Conservation (phyloP, 768 basidiomycete species). For the Dioszegia hungarica region DNA sequence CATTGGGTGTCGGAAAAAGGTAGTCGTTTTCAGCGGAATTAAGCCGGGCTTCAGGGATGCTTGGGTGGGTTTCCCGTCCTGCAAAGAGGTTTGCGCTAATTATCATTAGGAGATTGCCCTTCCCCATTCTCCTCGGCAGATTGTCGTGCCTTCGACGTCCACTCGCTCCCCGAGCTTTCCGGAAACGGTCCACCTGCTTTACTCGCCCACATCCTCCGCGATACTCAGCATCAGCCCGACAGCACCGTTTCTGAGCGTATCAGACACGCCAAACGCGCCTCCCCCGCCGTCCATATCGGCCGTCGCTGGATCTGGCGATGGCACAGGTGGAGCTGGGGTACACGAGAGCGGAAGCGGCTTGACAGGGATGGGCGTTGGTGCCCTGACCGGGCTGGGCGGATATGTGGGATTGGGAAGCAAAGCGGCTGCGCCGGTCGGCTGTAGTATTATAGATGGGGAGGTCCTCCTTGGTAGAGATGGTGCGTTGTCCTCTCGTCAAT, state of each 20-base stretch:
- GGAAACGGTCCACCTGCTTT: constrained; percentile 68
- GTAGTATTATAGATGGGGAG: constrained; percentile 34
- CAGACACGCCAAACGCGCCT: constrained; percentile 27
- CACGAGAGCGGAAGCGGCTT: not conserved
- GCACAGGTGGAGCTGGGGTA: not conserved
- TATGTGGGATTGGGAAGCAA: constrained; percentile 45
- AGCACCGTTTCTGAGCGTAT: constrained; percentile 21
- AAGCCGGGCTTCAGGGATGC: constrained; percentile 61
- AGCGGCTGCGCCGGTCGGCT: constrained; percentile 33
- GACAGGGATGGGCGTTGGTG: constrained; percentile 30
- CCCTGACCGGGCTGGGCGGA: constrained; percentile 45
- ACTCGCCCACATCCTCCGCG: constrained; percentile 34
- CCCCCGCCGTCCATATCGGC: constrained; percentile 14
- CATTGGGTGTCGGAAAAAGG: constrained; percentile 78
- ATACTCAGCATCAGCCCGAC: constrained; percentile 33
- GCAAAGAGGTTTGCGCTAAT: too few species aligned
- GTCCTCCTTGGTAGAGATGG: constrained; percentile 39
- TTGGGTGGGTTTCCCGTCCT: constrained; percentile 68
- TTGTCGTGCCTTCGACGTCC: constrained; percentile 72
- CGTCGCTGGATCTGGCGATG: not conserved
- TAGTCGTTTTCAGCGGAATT: constrained; percentile 78
- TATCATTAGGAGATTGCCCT: constrained; percentile 67
- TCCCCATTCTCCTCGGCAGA: constrained; percentile 83
- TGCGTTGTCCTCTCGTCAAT: constrained; percentile 10
- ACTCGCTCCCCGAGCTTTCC: constrained; percentile 51